A percentile compares a stretch with the other conserved stretches of the same genome.
Conservation (phyloP, 2,329 filamentous ascomycete genomes). For the Talaromyces rugulosus region DNA sequence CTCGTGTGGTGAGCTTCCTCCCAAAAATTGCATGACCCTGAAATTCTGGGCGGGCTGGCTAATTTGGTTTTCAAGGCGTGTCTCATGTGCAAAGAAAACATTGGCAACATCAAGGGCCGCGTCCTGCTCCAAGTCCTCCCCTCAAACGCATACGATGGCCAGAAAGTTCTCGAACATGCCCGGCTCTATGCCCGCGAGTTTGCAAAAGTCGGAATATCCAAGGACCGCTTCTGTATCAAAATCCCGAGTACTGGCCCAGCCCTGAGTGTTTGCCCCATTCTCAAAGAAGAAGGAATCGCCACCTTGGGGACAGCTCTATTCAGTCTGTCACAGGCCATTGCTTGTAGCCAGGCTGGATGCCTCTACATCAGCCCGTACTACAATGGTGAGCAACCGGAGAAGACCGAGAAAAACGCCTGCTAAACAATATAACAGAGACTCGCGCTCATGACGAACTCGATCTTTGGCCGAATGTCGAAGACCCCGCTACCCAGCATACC, state of each 20-base stretch:
- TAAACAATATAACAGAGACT: neutral
- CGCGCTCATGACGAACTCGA: conserved; percentile 40
- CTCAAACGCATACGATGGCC: conserved; percentile 43
- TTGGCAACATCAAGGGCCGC: conserved; percentile 44
- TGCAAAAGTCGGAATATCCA: conserved; percentile 39
- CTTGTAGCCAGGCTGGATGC: conserved; percentile 46
- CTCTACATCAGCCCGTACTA: conserved; percentile 50
- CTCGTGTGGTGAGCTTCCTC: conserved; percentile 34
- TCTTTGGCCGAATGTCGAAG: conserved; percentile 26
- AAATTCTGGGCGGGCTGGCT: too few relatives aligned
- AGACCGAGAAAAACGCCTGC: too few relatives aligned
- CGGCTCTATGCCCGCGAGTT: conserved; percentile 47
- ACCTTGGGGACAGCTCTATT: conserved; percentile 49
- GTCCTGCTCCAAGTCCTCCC: conserved; percentile 49
- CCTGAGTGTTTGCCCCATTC: conserved; percentile 42
- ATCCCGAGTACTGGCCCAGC: conserved; percentile 49
- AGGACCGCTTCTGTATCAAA: conserved; percentile 50
- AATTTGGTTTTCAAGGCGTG: conserved; percentile 31
- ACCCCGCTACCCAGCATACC: conserved; percentile 46
- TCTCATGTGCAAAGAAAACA: conserved; percentile 45
- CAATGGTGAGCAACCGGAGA: conserved; percentile 33
- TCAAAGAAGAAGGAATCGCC: conserved; percentile 43
- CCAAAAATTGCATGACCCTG: neutral
- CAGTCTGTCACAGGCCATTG: conserved; percentile 47
- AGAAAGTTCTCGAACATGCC: conserved; percentile 45